These are phyloP conservation scores for Xylaria grammica DNA, from an alignment of 495 filamentous ascomycete species.

Conservation along the genomic window DNA sequence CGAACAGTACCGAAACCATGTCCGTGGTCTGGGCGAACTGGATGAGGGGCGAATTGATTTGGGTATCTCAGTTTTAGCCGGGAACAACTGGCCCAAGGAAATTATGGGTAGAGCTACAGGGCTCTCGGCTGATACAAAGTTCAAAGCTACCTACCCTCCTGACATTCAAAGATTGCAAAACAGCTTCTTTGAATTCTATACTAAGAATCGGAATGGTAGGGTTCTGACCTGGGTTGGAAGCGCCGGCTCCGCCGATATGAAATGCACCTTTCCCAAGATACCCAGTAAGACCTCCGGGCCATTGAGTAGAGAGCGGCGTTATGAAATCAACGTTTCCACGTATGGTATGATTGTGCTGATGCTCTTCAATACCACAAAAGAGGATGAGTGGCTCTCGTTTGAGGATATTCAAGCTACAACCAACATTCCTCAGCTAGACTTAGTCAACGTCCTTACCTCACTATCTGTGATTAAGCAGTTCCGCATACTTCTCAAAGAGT, in stretches of 20 bases:
- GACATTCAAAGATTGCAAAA: constrained; percentile 78
- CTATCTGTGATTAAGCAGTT: constrained; percentile 86
- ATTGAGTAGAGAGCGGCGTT: constrained; percentile 71
- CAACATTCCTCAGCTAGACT: constrained; percentile 77
- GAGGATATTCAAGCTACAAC: constrained; percentile 86
- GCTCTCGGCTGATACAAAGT: constrained; percentile 55
- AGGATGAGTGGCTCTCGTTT: constrained; percentile 70
- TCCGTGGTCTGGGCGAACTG: constrained; percentile 64
- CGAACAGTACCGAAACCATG: constrained; percentile 71
- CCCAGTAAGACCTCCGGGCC: constrained; percentile 64
- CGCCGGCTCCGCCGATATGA: constrained; percentile 81
- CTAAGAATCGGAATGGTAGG: constrained; percentile 83
- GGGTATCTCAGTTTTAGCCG: constrained; percentile 83
- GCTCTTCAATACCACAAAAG: constrained; percentile 81
- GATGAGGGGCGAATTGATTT: constrained; percentile 77
- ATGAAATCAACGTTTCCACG: constrained; percentile 91
- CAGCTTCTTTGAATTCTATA: constrained; percentile 90
- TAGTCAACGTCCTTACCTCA: constrained; percentile 82
- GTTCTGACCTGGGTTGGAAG: constrained; percentile 79
- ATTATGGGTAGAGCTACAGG: constrained; percentile 62
- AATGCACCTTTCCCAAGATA: constrained; percentile 74
- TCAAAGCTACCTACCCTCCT: constrained; percentile 70
- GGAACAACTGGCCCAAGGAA: constrained; percentile 92
- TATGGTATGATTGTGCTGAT: constrained; percentile 90
- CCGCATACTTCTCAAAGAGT: constrained; percentile 80